phyloP scores from a whole-genome alignment of 2,329 filamentous ascomycete genomes.

The Phialophora expanda region DNA sequence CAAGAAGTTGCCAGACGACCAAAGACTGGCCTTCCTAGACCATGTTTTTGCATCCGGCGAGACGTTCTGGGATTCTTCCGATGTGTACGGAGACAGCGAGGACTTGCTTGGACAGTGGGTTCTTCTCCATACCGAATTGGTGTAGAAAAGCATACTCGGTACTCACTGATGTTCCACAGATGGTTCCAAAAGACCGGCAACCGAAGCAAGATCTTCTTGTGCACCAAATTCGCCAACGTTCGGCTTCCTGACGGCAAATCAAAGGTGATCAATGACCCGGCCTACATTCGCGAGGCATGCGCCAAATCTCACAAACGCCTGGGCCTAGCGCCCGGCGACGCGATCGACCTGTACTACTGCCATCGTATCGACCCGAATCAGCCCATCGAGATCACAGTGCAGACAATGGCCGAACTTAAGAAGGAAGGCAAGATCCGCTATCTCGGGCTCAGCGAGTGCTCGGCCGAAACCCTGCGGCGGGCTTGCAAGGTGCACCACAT shows the following conservation, averaged over 20 bases:
- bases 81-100: conserved; percentile 53
- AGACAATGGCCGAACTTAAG: conserved; percentile 42
- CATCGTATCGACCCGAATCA: conserved; percentile 58
- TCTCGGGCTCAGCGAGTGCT: conserved; percentile 51
- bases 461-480: conserved; percentile 51
- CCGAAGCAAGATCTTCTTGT: conserved; percentile 58
- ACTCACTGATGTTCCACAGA: conserved; percentile 41
- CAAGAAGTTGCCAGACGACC: conserved; percentile 46
- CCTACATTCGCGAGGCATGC: conserved; percentile 51
- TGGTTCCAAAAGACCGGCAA: conserved; percentile 54
- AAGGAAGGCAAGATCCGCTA: conserved; percentile 50
- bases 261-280: conserved; percentile 46
- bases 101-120: conserved; percentile 51
- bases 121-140: neutral
- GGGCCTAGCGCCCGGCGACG: conserved; percentile 45
- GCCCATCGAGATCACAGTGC: conserved; percentile 55
- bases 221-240: conserved; percentile 57
- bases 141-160: neutral
- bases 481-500: conserved; percentile 38
- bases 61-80: conserved; percentile 37
- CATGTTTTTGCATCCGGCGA: conserved; percentile 44
- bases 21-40: conserved; percentile 50
- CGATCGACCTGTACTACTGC: conserved; percentile 43
- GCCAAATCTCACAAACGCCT: conserved; percentile 51
- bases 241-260: conserved; percentile 23